Base-by-base conservation (phyloP, 106 monocot species). In the Dactylorhiza incarnata region DNA sequence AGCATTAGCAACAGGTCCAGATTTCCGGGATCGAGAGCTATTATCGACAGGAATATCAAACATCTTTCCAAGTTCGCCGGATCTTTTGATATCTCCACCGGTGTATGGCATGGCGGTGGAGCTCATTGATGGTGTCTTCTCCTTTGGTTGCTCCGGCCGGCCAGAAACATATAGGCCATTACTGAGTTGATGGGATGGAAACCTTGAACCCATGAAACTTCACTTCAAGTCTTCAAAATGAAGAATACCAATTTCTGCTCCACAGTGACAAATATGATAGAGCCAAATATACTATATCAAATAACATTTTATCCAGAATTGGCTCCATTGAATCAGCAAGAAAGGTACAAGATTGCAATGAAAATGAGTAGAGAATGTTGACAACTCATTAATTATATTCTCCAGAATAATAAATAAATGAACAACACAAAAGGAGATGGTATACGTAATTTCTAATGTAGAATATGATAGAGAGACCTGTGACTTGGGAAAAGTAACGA, bases 91-190 rank as follows among this genome's bases (percentile, higher is more conserved):
- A 70, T 89, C 86, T 54, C 89, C 89, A 17, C 89, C 89, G 15
- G 89, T 85, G 80, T 92, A 92, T 46, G 92, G 92, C 83, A 89
- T 85, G 54, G 89, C 85, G 4, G 78, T 76, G 43, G 89, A 87
- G 67, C 79, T 87, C 75, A 89, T 83, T 70, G 83, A 75, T 19
- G 81, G 75, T 54, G 86, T 55, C 77, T 88, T 93, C 80, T 93
- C 93, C 75, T 93, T 93, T 14, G 89, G 87, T 47, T 85, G 87
- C 93, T 90, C 93, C 29, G 93, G 93, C 29, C 93, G 84, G 66
- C 93, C 93, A 23, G 93, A 93, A 43, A 93, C 93, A 72, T 93
- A 93, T 24, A 93, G 85, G 53, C 92, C 92, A 85, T 89, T 93
- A 85, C 89, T 87, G 71, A 93, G 92, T 76, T 93, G 92, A 86